Evolutionary conservation across 140 eudicot species (phyloP).

Genomic region (Stevia rebaudiana): DNA sequence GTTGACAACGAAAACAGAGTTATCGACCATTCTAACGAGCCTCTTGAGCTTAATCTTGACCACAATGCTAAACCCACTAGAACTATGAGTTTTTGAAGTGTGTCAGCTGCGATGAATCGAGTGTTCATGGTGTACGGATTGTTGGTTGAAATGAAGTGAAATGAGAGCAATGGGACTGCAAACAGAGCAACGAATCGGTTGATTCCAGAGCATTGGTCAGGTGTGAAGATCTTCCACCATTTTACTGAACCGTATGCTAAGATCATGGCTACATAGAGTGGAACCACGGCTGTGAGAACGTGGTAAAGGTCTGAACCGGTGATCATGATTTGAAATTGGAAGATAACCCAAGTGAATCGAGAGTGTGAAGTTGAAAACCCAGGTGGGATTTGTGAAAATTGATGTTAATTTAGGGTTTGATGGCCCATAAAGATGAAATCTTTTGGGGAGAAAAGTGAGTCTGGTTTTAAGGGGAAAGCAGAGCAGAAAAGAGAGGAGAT

Average conservation of each 20-base stretch:
- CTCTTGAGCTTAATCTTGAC: conserved; percentile 66
- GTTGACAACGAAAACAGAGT: conserved; percentile 79
- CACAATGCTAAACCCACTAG: conserved; percentile 55
- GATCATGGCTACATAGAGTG: conserved; percentile 96
- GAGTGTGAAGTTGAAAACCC: conserved; percentile 14
- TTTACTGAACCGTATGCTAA: conserved; percentile 91
- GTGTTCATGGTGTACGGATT: conserved; percentile 87
- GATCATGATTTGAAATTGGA: conserved; percentile 48
- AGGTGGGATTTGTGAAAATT: conserved; percentile 16
- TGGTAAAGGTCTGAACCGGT: conserved; percentile 73
- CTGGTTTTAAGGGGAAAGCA: conserved; percentile 23
- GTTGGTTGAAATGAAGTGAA: conserved; percentile 89
- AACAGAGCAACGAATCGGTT: conserved; percentile 90
- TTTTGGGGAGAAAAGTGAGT: conserved; percentile 5
- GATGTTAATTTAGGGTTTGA: not conserved
- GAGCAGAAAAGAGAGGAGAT: conserved; percentile 18
- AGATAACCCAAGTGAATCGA: conserved; percentile 18
- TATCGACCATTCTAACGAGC: conserved; percentile 89
- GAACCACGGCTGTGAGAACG: conserved; percentile 88
- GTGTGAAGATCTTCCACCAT: conserved; percentile 96
- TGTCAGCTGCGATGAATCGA: conserved; percentile 86
- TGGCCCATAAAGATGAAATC: conserved; percentile 19
- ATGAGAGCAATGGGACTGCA: conserved; percentile 88
- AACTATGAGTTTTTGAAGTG: conserved; percentile 71
- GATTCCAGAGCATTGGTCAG: conserved; percentile 94